Evolutionary conservation across 139 green algal genomes (phyloP).

Genomic region (Tetratostichococcus sp.): DNA sequence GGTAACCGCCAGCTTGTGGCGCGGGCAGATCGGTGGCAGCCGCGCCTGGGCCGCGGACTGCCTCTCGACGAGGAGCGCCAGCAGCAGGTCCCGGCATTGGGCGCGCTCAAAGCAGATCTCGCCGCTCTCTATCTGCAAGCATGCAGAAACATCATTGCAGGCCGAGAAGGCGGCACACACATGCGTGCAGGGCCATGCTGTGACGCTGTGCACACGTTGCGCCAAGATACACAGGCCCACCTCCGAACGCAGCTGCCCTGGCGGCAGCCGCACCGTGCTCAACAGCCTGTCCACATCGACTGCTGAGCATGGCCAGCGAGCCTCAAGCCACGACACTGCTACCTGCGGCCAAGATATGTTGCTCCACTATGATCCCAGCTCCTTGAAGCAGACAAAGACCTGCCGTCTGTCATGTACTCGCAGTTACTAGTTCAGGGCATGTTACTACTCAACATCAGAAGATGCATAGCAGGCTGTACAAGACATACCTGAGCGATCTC

Average conservation of each 20-base stretch:
- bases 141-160: no score
- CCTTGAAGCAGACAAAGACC: no score
- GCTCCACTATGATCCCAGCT: no score
- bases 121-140: neutral
- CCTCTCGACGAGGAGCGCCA: neutral
- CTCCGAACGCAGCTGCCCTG: neutral
- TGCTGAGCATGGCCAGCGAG: no score
- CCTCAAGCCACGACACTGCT: neutral
- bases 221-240: neutral
- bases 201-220: neutral
- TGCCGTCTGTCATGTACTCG: no score
- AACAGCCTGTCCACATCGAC: neutral
- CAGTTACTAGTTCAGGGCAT: no score
- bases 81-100: neutral
- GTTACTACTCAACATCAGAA: no score
- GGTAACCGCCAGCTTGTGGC: neutral
- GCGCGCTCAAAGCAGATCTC: neutral
- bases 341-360: no score
- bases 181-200: no score
- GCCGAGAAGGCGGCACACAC: no score
- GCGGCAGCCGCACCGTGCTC: neutral
- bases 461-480: no score
- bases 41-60: neutral
- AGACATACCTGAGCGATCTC: neutral
- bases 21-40: neutral